Evolutionary conservation across 805 yeast species (phyloP).

Genomic region (Clavispora carvajalis): DNA sequence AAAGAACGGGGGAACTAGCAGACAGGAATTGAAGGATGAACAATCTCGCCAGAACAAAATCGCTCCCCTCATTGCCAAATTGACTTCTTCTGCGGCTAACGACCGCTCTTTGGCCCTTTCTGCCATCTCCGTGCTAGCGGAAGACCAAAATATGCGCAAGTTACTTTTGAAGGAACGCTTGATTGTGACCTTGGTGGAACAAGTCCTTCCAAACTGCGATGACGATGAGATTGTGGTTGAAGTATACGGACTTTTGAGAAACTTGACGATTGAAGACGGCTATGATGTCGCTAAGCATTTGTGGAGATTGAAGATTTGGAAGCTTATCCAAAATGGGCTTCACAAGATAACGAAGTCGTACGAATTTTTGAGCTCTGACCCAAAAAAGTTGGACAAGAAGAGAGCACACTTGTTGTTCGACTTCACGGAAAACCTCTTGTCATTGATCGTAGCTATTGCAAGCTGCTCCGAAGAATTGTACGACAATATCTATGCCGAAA

Average conservation of each 20-base stretch:
- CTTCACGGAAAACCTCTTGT: slow-evolving; percentile 66
- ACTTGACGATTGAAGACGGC: slow-evolving; percentile 81
- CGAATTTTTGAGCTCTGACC: slow-evolving; percentile 28
- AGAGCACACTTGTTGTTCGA: slow-evolving; percentile 47
- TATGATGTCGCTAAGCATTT: slow-evolving; percentile 69
- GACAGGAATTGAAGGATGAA: slow-evolving; percentile 38
- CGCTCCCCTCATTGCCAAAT: slow-evolving; percentile 60
- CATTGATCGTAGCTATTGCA: slow-evolving; percentile 62
- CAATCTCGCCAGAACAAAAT: slow-evolving; percentile 49
- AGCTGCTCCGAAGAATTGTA: slow-evolving; percentile 52
- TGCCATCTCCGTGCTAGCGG: slow-evolving; percentile 66
- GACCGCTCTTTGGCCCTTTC: slow-evolving; percentile 76
- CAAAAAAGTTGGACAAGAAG: slow-evolving; percentile 16
- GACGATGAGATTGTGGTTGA: slow-evolving; percentile 77
- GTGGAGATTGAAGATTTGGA: slow-evolving; percentile 79
- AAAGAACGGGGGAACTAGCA: slow-evolving; percentile 13
- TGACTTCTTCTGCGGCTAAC: slow-evolving; percentile 57
- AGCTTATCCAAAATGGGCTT: slow-evolving; percentile 48
- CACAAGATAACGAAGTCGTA: slow-evolving; percentile 48
- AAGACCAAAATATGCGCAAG: slow-evolving; percentile 59
- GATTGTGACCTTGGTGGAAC: slow-evolving; percentile 57
- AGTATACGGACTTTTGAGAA: slow-evolving; percentile 75
- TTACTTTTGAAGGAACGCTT: slow-evolving; percentile 67
- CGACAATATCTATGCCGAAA: slow-evolving; percentile 41
- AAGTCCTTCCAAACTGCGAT: slow-evolving; percentile 57